Percentiles rank a stretch among this genome's conserved stretches.
phyloP scores from a whole-genome alignment of 2,329 filamentous ascomycete species.

The Xenoacremonium recifei region DNA sequence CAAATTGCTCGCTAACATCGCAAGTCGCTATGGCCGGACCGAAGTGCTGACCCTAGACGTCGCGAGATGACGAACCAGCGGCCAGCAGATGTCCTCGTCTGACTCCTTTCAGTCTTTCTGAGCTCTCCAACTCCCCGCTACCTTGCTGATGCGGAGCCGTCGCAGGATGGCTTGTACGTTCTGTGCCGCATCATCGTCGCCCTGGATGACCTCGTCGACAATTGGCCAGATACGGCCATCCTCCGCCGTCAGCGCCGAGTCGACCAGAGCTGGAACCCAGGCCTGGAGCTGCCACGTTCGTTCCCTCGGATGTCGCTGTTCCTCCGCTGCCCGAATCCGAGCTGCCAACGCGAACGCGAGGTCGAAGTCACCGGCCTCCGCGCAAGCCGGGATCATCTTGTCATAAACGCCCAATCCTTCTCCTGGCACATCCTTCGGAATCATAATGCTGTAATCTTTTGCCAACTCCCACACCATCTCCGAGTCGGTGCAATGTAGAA shows the following conservation, averaged over 20 bases:
- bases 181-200: slow-evolving; percentile 15
- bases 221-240: slow-evolving; percentile 33
- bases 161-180: slow-evolving; percentile 25
- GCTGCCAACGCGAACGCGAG: slow-evolving; percentile 33
- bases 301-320: background rate
- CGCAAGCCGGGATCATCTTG: slow-evolving; percentile 29
- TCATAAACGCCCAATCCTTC: slow-evolving; percentile 18
- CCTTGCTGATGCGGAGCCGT: slow-evolving; percentile 20
- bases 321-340: slow-evolving; percentile 9
- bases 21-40: too few relatives aligned
- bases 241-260: slow-evolving; percentile 25
- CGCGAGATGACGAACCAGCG: background rate
- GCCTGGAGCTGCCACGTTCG: slow-evolving; percentile 9
- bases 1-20: too few relatives aligned
- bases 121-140: slow-evolving; percentile 8
- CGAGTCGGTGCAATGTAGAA: slow-evolving; percentile 25
- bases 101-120: slow-evolving; percentile 1
- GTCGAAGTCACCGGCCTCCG: slow-evolving; percentile 28
- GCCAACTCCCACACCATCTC: slow-evolving; percentile 25
- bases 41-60: background rate
- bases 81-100: background rate
- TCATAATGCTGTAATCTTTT: slow-evolving; percentile 27
- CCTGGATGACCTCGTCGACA: slow-evolving; percentile 26
- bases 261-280: slow-evolving; percentile 30
- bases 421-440: slow-evolving; percentile 12